Percentiles rank a stretch among this genome's conserved stretches.
These are phyloP conservation scores for Globisporangium nunn DNA, from an alignment of 352 stramenopile genomes.

Conservation along the genomic window DNA sequence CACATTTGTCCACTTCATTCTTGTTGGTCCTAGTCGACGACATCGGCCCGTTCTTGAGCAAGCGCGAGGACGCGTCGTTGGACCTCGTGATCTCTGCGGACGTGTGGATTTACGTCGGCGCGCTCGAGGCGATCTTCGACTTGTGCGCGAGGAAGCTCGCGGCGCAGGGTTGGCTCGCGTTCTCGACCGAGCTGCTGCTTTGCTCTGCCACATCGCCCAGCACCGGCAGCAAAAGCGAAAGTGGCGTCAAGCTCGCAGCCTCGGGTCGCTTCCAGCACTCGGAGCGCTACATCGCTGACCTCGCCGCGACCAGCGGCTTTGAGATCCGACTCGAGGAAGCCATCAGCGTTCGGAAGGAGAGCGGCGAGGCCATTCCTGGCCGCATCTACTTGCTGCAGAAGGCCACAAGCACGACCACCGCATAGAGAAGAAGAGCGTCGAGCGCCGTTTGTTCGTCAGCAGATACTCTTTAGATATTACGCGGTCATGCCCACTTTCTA, in stretches of 20 bases:
- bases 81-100: conserved; percentile 71
- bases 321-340: conserved; percentile 27
- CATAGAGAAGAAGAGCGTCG: neutral
- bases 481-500: neutral
- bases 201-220: too few relatives aligned
- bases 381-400: conserved; percentile 51
- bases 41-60: conserved; percentile 46
- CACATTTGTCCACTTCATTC: neutral
- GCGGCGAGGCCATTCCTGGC: conserved; percentile 55
- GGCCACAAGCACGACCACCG: neutral
- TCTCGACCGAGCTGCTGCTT: conserved; percentile 58
- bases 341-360: conserved; percentile 66
- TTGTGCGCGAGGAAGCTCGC: conserved; percentile 39
- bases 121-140: conserved; percentile 51
- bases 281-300: conserved; percentile 43
- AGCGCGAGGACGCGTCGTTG: conserved; percentile 30
- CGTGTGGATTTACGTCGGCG: conserved; percentile 86
- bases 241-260: conserved; percentile 40
- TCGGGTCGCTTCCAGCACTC: conserved; percentile 80
- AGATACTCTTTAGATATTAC: neutral
- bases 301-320: conserved; percentile 37
- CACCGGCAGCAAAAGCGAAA: neutral
- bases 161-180: conserved; percentile 39
- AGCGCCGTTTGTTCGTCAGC: neutral
- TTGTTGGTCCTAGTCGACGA: conserved; percentile 23